Percentiles rank a stretch among this genome's conserved stretches.
These are phyloP conservation scores for Thalassiosira ordinaria DNA, from an alignment of 352 stramenopile species.

Conservation along the genomic window DNA sequence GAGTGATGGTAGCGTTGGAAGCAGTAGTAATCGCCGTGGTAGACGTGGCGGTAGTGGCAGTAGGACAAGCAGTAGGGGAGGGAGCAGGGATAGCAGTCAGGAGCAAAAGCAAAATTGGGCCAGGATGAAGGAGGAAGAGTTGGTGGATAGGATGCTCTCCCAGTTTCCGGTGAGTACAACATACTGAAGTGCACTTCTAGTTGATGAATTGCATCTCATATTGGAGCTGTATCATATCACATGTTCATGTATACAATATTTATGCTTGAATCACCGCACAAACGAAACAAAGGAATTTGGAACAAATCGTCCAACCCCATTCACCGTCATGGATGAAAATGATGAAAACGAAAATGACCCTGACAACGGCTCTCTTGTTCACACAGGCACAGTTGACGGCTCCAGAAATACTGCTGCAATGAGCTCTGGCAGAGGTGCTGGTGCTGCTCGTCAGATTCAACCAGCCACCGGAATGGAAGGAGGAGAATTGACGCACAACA, in stretches of 20 bases:
- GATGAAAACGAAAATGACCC: constrained; percentile 37
- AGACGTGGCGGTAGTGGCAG: background rate
- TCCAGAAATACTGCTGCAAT: too few species aligned
- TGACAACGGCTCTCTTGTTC: too few species aligned
- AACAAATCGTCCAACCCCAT: constrained; percentile 60
- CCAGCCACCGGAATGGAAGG: too few species aligned
- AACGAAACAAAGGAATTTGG: constrained; percentile 56
- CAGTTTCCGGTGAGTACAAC: constrained; percentile 81
- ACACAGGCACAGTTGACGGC: too few species aligned
- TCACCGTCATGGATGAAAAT: constrained; percentile 49
- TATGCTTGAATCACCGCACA: background rate
- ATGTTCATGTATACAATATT: background rate
- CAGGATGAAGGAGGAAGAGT: constrained; percentile 64
- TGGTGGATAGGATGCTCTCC: constrained; percentile 71
- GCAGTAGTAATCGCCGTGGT: background rate
- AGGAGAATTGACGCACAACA: too few species aligned
- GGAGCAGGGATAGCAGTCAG: constrained; percentile 6
- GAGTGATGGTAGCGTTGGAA: background rate
- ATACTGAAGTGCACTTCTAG: too few species aligned
- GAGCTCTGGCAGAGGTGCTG: too few species aligned
- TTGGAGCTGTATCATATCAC: too few species aligned
- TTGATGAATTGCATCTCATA: too few species aligned
- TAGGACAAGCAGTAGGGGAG: too few species aligned
- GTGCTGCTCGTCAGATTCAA: too few species aligned
- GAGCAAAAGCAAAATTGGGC: constrained; percentile 40